These are phyloP conservation scores for Geotrichum candidum DNA, from an alignment of 1,139 yeast species.

Conservation along the genomic window DNA sequence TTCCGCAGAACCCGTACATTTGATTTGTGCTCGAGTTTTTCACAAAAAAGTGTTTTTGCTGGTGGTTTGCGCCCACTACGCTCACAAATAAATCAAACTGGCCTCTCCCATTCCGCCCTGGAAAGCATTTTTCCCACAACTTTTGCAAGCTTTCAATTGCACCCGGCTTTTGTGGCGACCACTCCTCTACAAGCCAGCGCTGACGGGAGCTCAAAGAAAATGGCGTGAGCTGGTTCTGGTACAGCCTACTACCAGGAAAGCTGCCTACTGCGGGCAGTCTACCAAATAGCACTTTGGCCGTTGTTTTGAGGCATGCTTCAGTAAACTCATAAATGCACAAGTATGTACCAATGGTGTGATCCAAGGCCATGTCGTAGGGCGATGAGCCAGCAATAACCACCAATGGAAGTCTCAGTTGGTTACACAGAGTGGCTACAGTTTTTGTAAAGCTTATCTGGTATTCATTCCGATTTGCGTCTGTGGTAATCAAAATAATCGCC, in stretches of 20 bases:
- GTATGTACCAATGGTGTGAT: constrained; percentile 51
- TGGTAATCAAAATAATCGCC: constrained; percentile 53
- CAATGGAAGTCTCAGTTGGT: constrained; percentile 50
- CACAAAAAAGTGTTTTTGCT: constrained; percentile 49
- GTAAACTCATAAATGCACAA: constrained; percentile 61
- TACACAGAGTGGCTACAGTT: constrained; percentile 52
- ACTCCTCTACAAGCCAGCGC: constrained; percentile 60
- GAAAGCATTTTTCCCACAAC: constrained; percentile 36
- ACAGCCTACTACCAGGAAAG: constrained; percentile 46
- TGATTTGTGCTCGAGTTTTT: constrained; percentile 54
- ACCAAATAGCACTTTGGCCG: constrained; percentile 54
- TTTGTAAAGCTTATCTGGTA: constrained; percentile 62
- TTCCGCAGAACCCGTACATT: constrained; percentile 52
- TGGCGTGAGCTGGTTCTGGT: constrained; percentile 27
- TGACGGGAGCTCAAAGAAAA: constrained; percentile 30
- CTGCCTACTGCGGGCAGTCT: constrained; percentile 48
- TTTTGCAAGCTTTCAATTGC: constrained; percentile 48
- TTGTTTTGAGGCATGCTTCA: constrained; percentile 44
- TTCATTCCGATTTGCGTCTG: constrained; percentile 60
- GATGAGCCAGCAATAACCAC: constrained; percentile 58
- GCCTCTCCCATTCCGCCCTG: constrained; percentile 14
- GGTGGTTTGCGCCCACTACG: neutral
- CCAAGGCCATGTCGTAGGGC: constrained; percentile 58
- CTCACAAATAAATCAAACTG: constrained; percentile 1
- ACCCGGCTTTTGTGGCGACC: constrained; percentile 38